A percentile compares a stretch with the other conserved stretches of the same genome.
phyloP scores from a whole-genome alignment of 495 filamentous ascomycete species.

The Ascodesmis nigricans region DNA sequence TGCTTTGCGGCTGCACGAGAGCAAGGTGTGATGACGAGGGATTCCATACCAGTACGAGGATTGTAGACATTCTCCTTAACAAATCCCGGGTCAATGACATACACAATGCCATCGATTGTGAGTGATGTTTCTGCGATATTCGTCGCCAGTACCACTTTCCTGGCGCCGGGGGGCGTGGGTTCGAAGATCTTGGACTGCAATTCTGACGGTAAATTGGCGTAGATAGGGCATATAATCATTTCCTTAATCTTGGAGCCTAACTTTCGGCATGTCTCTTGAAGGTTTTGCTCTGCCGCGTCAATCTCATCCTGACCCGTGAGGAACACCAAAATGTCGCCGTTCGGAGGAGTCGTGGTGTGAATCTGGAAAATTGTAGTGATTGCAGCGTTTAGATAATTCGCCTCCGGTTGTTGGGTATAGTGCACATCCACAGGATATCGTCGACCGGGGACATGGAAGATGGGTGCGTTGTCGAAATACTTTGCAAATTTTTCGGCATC shows the following conservation, averaged over 20 bases:
- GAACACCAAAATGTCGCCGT: constrained; percentile 85
- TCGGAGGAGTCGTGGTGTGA: constrained; percentile 44
- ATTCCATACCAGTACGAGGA: constrained; percentile 77
- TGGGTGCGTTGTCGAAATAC: constrained; percentile 88
- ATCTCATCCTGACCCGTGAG: constrained; percentile 83
- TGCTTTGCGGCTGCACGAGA: constrained; percentile 91
- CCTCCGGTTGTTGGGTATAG: constrained; percentile 79
- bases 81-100: constrained; percentile 79
- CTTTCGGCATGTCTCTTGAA: constrained; percentile 60
- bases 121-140: constrained; percentile 81
- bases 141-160: constrained; percentile 73
- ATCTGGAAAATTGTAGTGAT: constrained; percentile 94
- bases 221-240: constrained; percentile 70
- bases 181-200: constrained; percentile 78
- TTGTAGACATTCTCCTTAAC: constrained; percentile 95
- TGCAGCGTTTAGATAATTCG: constrained; percentile 78
- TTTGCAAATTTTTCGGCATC: constrained; percentile 81
- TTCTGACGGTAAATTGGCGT: constrained; percentile 71
- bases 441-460: constrained; percentile 88
- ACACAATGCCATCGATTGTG: constrained; percentile 79
- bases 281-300: constrained; percentile 57
- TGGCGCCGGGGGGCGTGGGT: constrained; percentile 53
- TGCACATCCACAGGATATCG: constrained; percentile 80
- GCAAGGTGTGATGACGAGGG: constrained; percentile 71
- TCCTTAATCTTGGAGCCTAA: constrained; percentile 65